Conservation (phyloP, 768 basidiomycete genomes). For the Calocybe gangraenosa region DNA sequence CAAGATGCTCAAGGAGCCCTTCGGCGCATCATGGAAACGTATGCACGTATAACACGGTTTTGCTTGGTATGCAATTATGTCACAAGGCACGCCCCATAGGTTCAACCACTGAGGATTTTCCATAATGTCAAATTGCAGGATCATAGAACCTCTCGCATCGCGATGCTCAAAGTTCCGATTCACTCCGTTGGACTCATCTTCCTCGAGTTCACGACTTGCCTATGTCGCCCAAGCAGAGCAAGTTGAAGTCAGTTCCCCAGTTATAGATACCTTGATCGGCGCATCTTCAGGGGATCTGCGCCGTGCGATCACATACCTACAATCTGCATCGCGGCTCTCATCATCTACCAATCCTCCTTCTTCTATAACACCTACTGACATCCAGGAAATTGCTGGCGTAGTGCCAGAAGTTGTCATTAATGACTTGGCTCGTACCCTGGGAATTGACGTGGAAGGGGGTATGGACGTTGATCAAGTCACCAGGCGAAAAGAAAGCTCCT, state of each 20-base stretch:
- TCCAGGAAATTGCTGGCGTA: conserved; percentile 96
- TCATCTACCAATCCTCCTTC: conserved; percentile 68
- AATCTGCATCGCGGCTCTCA: conserved; percentile 89
- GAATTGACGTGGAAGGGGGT: conserved; percentile 55
- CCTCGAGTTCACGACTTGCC: conserved; percentile 69
- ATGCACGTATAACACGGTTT: conserved; percentile 94
- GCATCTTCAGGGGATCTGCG: conserved; percentile 91
- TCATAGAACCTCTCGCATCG: conserved; percentile 98
- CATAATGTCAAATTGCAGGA: conserved; percentile 45
- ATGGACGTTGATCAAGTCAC: conserved; percentile 45
- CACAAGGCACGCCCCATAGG: conserved; percentile 61
- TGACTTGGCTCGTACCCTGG: conserved; percentile 65
- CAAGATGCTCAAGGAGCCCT: conserved; percentile 98
- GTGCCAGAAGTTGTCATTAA: conserved; percentile 75
- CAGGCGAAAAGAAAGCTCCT: conserved; percentile 34
- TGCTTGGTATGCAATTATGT: conserved; percentile 99
- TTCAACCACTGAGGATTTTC: neutral
- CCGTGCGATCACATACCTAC: conserved; percentile 95
- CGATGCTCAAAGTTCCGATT: conserved; percentile 99
- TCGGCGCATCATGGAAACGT: conserved; percentile 99
- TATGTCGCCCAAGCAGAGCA: conserved; percentile 79
- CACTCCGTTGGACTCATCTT: conserved; percentile 79
- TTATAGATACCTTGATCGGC: conserved; percentile 68
- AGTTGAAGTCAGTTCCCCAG: conserved; percentile 51
- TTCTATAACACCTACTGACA: conserved; percentile 69